Evolutionary conservation across 768 basidiomycete species (phyloP).

Genomic region (Galerina sulciceps): DNA sequence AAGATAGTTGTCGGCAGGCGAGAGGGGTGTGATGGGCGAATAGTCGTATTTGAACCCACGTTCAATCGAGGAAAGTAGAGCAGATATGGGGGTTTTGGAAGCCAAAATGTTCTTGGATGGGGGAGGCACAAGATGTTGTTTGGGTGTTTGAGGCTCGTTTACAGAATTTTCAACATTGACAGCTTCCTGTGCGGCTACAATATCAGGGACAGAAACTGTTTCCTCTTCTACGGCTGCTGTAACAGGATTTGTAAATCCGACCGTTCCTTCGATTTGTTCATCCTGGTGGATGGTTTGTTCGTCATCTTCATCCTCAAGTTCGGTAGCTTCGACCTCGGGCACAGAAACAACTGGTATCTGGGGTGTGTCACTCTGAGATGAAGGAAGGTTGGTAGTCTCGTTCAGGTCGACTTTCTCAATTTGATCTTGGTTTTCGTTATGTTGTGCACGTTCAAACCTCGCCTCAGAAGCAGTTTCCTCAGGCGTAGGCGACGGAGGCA

Average conservation of each 20-base stretch:
- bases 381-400: too few relatives aligned
- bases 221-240: too few relatives aligned
- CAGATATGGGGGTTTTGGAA: conserved; percentile 66
- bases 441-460: not conserved
- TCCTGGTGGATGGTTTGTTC: not conserved
- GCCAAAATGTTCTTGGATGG: conserved; percentile 7
- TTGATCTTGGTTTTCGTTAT: not conserved
- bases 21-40: conserved; percentile 64
- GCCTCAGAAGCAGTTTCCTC: not conserved
- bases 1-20: conserved; percentile 42
- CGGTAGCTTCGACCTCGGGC: not conserved
- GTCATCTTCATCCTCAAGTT: not conserved
- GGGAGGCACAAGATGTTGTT: conserved; percentile 16
- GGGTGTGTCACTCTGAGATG: too few relatives aligned
- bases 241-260: too few relatives aligned
- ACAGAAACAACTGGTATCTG: not conserved
- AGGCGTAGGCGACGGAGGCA: conserved; percentile 39
- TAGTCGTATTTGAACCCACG: conserved; percentile 60
- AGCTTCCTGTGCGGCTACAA: not conserved
- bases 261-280: too few relatives aligned
- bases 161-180: not conserved
- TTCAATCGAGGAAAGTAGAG: conserved; percentile 65
- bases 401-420: not conserved
- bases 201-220: too few relatives aligned
- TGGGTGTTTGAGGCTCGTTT: conserved; percentile 17